Base-by-base conservation (phyloP, 371 early-diverging fungal species). In the Syncephalastrum monosporum region DNA sequence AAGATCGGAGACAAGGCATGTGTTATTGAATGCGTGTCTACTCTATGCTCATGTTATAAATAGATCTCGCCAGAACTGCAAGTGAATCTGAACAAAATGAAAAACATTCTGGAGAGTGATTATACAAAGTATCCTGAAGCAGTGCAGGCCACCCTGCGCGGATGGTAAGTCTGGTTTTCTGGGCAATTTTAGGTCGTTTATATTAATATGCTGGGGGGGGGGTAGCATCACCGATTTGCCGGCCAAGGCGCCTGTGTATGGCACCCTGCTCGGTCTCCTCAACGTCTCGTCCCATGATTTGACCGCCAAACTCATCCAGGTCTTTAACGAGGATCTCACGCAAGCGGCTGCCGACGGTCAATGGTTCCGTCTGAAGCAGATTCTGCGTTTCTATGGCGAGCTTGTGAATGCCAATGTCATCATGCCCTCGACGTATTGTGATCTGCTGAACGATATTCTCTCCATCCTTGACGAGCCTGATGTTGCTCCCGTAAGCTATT, bases 361-460 rank as follows among this genome's bases (percentile, higher is more conserved):
- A 23, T 91, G 90, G 85, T 78, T 82, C 12, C 79, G 80, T 43
- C 81, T 89, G 53, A 95, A 95, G 72, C 76, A 91, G 42, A 58
- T 90, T 29, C 67, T 86, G 53, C 81, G 94, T 49, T 95, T 88
- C 67, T 89, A 91, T 73, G 92, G 85, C 23, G 88, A 91, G 71
- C 78, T 93, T 29, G 88, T 91, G 53, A 87, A 84, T 64, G 77
- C 89, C 48, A 88, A 88, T 60, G 89, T 92, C 8, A 84, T 96
- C 54, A 56, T 77, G 16, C 83, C 91, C 1, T 65, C 75, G 1
- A 79, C 86, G 8, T 83, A 88, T 52, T 69, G 92, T 44, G 69
- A 65, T 10, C 62, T 92, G 38, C 63, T 90, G 50, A 80, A 85
- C 52, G 71, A 70, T 60, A 67, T 93, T 14, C 62, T 92, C 46